A percentile compares a stretch with the other conserved stretches of the same genome.
Evolutionary conservation across 192 early-diverging fungal genomes (phyloP).

Genomic region (Backusella tuberculispora): DNA sequence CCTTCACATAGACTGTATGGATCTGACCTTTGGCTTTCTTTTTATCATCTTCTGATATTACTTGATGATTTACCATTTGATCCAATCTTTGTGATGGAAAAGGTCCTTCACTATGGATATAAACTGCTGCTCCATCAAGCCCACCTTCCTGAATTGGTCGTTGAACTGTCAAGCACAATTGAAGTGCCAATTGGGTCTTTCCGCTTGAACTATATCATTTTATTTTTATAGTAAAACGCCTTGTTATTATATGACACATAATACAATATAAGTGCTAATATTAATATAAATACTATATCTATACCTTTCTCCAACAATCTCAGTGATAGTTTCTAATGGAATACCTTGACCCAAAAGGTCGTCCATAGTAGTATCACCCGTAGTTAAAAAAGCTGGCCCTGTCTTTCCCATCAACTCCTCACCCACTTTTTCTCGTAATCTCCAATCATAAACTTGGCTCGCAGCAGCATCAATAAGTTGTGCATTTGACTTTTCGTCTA

Average conservation of each 20-base stretch:
- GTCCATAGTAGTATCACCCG: conserved; percentile 59
- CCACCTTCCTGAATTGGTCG: conserved; percentile 67
- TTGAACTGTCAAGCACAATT: conserved; percentile 75
- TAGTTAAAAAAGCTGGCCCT: conserved; percentile 25
- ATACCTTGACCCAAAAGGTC: conserved; percentile 63
- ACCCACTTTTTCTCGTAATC: neutral
- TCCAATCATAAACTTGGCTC: conserved; percentile 14
- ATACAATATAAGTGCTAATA: neutral
- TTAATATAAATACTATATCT: neutral
- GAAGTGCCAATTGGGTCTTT: conserved; percentile 88
- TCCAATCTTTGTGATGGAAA: conserved; percentile 68
- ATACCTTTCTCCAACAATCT: conserved; percentile 74
- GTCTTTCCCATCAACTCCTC: neutral
- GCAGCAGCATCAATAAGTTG: conserved; percentile 17
- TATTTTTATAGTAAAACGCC: neutral
- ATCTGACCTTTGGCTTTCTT: conserved; percentile 36
- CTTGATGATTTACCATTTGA: conserved; percentile 45
- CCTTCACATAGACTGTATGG: conserved; percentile 69
- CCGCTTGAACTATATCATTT: conserved; percentile 64
- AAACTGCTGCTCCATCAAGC: conserved; percentile 52
- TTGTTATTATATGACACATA: too few relatives aligned
- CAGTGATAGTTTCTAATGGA: conserved; percentile 62
- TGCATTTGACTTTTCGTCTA: neutral
- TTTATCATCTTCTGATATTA: neutral
- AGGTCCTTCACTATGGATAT: conserved; percentile 73